A percentile compares a stretch with the other conserved stretches of the same genome.
phyloP scores from a whole-genome alignment of 116 monocot genomes.

The Iris pallida region DNA sequence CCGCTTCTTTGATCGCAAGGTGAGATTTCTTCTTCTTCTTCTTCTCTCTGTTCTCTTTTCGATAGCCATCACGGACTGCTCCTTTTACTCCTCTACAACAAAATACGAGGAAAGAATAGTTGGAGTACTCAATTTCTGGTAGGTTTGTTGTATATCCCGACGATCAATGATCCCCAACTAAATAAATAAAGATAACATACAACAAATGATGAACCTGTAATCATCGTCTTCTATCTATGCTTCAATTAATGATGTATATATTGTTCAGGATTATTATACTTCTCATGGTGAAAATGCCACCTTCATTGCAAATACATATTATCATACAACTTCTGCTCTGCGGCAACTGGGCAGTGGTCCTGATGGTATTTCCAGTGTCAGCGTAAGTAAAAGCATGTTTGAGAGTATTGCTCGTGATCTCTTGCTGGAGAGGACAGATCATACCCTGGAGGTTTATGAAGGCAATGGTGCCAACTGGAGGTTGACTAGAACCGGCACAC shows the following conservation, averaged over 20 bases:
- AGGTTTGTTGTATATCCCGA: background rate
- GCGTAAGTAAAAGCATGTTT: constrained; percentile 88
- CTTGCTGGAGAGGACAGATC: constrained; percentile 84
- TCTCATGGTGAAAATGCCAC: constrained; percentile 86
- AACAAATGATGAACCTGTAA: too few relatives aligned
- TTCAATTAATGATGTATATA: background rate
- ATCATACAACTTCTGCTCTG: constrained; percentile 85
- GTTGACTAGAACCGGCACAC: constrained; percentile 75
- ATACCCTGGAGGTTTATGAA: constrained; percentile 83
- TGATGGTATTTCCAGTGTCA: constrained; percentile 74
- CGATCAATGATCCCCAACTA: too few relatives aligned
- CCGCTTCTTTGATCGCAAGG: constrained; percentile 93
- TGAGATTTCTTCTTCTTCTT: constrained; percentile 31
- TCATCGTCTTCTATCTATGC: background rate
- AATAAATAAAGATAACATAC: too few relatives aligned
- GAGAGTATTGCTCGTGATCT: constrained; percentile 87
- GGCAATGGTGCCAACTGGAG: constrained; percentile 93
- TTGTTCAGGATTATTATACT: constrained; percentile 87
- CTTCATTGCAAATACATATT: constrained; percentile 91
- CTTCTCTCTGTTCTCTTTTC: background rate
- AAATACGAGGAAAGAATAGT: background rate
- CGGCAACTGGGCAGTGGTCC: constrained; percentile 72
- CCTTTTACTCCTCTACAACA: background rate
- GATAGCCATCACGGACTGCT: background rate
- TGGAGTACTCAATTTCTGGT: background rate